Base-by-base conservation (phyloP, 306 rosid species). In the Inga oerstediana region DNA sequence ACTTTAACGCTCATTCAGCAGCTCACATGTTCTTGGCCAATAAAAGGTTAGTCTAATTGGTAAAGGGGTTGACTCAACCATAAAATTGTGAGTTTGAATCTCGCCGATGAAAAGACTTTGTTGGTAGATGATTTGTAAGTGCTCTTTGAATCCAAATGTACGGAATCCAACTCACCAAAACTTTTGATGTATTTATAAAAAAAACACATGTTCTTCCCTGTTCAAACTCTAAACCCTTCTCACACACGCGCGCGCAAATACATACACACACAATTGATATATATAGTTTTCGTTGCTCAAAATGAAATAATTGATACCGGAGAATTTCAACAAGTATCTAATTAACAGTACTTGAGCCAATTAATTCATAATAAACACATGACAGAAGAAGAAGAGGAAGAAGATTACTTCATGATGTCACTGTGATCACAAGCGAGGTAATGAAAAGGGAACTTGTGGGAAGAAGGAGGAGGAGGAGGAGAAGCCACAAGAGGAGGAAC, bases 371-470 rank as follows among this genome's bases (percentile, higher is more conserved):
- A 69, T 39, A 70, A 27, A 45, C 65, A 54, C 27, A 66, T 43
- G n/a, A 61, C 35, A n/a, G 22, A n/a, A 69, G 79, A 24, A 52
- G 65, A 52, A 17, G 93, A 87, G 78, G 65, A 59, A 3, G 64
- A 10, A 91, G 39, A 34, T 65, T 65, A 92, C 81, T 91, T 92
- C 86, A 94, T 84, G 11, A 88, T 81, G 74, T 89, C 93, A 90
- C 85, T 35, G 41, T 86, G 76, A 72, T 72, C 91, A 83, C 88
- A 87, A 44, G 92, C 91, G 80, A 94, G 94, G 84, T 94, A 91
- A 46, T 90, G 97, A 82, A 94, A 92, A 43, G 97, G 98, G 79
- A 94, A 91, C 71, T 90, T 94, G 79, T 85, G 93, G 84, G 89
- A 51, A 58, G 98, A 83, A 52, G 90, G 30, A 27, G 30, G 30